Evolutionary conservation across 2,329 filamentous ascomycete species (phyloP), one percentile per base, ranked within the genome.

Genomic region (Arthrobotrys conoides): DNA sequence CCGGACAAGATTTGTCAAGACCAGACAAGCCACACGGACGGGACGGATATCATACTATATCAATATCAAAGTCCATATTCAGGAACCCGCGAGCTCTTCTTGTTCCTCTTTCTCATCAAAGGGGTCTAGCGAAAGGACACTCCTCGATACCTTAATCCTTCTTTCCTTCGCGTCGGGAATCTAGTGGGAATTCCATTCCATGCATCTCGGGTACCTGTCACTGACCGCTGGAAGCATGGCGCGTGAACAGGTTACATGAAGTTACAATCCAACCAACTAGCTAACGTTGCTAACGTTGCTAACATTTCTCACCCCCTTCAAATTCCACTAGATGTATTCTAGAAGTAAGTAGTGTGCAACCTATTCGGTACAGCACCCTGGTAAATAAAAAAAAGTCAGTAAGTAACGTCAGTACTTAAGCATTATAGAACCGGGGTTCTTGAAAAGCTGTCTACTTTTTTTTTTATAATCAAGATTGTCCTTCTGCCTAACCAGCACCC

Each of bases 141-240:
- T 30, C 27, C 27, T 30, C 6, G 27, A 30, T 30, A 30, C 27
- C 6, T 30, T 30, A 30, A 30, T 30, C 27, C 27, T 30, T 30
- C n/a, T n/a, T n/a, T 18, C 44, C 16, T 38, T 48, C 44, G 16
- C 18, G 16, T 20, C 18, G 2, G 14, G n/a, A 30, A 53, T 30
- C 5, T 10, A 53, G n/a, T n/a, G 38, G 12, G 38, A n/a, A 41
- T 16, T 41, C 12, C 38, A 41, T 41, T 41, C 20, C 48, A 22
- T 20, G 8, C 3, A 49, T 24, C 48, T 51, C 48, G 48, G 48
- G 48, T 51, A 51, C 20, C 48, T 51, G 48, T 51, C 48, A 16
- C 48, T 5, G 48, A 51, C 18, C 18, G 20, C 22, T 51, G 48
- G 20, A 38, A 38, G 3, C 27, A 20, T 49, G 9, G 46, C 4